Conservation (phyloP, 345 rosid genomes). For the Mangifera indica region DNA sequence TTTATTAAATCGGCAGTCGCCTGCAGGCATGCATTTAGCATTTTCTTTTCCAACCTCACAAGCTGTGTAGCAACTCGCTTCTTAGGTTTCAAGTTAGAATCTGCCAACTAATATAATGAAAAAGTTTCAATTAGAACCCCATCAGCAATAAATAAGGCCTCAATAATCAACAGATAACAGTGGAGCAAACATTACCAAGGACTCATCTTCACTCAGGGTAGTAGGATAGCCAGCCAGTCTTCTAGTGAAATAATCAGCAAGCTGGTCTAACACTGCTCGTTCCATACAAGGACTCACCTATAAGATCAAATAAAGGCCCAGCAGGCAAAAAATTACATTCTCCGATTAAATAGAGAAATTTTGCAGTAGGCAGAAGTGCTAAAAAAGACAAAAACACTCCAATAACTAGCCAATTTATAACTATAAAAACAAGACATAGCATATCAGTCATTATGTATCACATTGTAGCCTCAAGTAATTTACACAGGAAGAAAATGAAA, state of each 20-base stretch:
- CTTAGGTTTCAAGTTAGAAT: constrained; percentile 65
- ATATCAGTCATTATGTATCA: constrained; percentile 5
- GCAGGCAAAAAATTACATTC: constrained; percentile 8
- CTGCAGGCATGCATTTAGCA: constrained; percentile 71
- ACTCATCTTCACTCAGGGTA: constrained; percentile 74
- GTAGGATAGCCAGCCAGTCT: constrained; percentile 83
- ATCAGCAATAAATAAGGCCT: neutral
- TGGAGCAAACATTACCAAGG: constrained; percentile 46
- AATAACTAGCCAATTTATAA: neutral
- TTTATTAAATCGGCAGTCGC: constrained; percentile 56
- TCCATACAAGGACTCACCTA: constrained; percentile 97
- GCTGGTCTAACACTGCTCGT: constrained; percentile 84
- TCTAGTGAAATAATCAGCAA: constrained; percentile 66
- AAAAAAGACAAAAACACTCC: neutral
- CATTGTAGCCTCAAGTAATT: constrained; percentile 2
- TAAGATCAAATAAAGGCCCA: constrained; percentile 20
- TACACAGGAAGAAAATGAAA: neutral
- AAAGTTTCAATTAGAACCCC: constrained; percentile 12
- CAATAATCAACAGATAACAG: constrained; percentile 7
- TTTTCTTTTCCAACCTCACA: constrained; percentile 84
- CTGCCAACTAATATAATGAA: constrained; percentile 57
- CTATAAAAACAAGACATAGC: neutral
- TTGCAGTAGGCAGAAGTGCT: neutral
- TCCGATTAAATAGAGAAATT: constrained; percentile 2
- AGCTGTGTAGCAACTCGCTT: constrained; percentile 91